Evolutionary conservation across 2,329 filamentous ascomycete species (phyloP).

Genomic region (Alternaria ethzedia): DNA sequence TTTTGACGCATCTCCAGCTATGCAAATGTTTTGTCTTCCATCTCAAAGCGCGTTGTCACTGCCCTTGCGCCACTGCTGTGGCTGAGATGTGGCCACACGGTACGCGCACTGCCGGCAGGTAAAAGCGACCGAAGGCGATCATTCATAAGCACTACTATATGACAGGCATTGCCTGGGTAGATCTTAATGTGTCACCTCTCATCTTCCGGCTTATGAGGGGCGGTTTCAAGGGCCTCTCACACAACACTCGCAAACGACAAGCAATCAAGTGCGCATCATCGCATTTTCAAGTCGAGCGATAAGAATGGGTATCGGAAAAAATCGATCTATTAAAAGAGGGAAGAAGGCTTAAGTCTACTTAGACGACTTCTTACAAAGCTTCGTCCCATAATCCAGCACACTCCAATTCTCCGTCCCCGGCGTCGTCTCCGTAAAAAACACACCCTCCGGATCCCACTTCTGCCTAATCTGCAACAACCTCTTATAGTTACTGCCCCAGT

Average conservation of each 20-base stretch:
- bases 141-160: neutral
- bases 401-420: conserved; percentile 45
- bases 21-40: rapidly evolving
- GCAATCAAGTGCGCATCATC: neutral
- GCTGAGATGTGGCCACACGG: neutral
- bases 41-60: neutral
- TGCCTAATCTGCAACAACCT: conserved; percentile 36
- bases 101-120: neutral
- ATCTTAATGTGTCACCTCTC: neutral
- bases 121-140: neutral
- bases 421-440: conserved; percentile 45
- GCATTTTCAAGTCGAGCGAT: neutral
- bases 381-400: conserved; percentile 43
- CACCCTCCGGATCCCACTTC: conserved; percentile 44
- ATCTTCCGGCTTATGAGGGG: neutral
- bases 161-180: neutral
- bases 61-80: neutral
- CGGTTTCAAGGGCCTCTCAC: neutral
- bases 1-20: neutral
- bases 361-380: conserved; percentile 38
- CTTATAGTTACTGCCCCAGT: conserved; percentile 46
- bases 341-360: neutral
- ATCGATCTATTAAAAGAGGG: neutral
- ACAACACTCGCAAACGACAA: neutral
- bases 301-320: neutral